Percentiles rank a stretch among this genome's conserved stretches.
phyloP scores from a whole-genome alignment of 2,329 filamentous ascomycete species.

The Chaetomium sp. region DNA sequence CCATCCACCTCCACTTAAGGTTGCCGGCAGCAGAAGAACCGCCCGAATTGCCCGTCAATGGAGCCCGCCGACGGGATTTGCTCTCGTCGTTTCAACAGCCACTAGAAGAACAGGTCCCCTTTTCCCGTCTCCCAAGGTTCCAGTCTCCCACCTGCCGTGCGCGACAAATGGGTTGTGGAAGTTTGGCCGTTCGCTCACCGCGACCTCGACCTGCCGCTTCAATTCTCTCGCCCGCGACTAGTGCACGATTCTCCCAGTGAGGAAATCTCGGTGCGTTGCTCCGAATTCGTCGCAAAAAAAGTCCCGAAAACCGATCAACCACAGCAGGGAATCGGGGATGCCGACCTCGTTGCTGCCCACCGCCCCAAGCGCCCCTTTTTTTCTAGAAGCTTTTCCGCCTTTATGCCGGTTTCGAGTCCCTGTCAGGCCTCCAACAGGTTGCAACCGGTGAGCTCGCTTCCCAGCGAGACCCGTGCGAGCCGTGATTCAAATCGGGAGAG shows the following conservation, averaged over 20 bases:
- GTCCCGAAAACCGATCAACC: slow-evolving; percentile 10
- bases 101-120: no score
- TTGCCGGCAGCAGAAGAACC: slow-evolving; percentile 1
- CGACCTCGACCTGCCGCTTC: no score
- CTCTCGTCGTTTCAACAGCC: background rate
- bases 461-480: background rate
- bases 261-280: background rate
- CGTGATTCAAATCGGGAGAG: no score
- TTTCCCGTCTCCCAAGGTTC: background rate
- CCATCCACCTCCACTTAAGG: background rate
- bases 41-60: background rate
- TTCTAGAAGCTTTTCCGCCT: slow-evolving; percentile 15
- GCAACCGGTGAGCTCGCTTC: slow-evolving; percentile 2
- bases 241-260: background rate
- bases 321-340: background rate
- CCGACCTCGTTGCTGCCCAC: slow-evolving; percentile 4
- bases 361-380: background rate
- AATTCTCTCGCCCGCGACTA: no score
- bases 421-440: background rate
- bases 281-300: background rate
- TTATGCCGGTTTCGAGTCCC: slow-evolving; percentile 17
- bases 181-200: background rate
- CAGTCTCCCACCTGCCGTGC: background rate
- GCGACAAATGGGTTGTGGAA: background rate
- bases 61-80: no score